Evolutionary conservation across 2,329 filamentous ascomycete species (phyloP).

Genomic region (Aureobasidium sp.): DNA sequence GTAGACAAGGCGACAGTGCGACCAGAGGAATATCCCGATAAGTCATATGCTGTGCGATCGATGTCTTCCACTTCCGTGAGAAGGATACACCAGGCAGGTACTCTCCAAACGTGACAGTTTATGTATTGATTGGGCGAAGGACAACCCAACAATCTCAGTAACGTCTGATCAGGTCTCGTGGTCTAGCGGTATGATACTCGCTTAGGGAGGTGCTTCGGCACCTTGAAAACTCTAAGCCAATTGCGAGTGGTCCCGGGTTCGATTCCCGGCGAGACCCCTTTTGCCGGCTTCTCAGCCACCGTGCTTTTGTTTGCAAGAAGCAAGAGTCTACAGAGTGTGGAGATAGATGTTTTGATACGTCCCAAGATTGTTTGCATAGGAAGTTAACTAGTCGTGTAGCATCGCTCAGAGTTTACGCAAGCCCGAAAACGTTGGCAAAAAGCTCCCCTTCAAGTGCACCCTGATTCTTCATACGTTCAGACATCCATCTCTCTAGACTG

Average conservation of each 20-base stretch:
- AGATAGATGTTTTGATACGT: neutral
- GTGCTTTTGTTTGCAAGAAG: neutral
- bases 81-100: no score
- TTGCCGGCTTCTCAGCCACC: neutral
- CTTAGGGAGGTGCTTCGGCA: neutral
- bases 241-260: neutral
- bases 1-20: neutral
- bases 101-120: no score
- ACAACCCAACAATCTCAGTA: neutral
- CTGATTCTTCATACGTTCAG: neutral
- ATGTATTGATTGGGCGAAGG: no score
- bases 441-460: neutral
- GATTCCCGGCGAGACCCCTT: neutral
- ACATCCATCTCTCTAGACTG: no score
- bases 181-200: constrained; percentile 14
- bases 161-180: neutral
- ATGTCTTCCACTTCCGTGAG: no score
- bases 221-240: neutral
- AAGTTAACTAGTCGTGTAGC: neutral
- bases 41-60: neutral
- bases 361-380: no score
- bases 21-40: neutral
- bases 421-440: neutral
- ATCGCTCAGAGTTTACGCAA: neutral
- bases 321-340: neutral